Percentiles rank a stretch among this genome's conserved stretches.
These are phyloP conservation scores for Petunia secreta DNA, from an alignment of 257 asterid species.

Conservation along the genomic window DNA sequence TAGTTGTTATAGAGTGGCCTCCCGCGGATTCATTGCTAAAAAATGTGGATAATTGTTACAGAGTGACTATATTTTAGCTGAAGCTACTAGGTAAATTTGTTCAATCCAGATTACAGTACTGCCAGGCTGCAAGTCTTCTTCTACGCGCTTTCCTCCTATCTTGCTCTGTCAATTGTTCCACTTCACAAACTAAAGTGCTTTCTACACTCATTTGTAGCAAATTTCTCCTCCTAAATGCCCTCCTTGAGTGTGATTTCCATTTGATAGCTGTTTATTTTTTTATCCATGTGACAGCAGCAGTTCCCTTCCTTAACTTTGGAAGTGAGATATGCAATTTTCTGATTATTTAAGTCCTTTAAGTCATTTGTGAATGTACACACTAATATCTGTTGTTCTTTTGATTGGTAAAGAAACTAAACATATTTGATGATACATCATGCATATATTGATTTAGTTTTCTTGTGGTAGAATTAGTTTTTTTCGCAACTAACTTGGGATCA, in stretches of 20 bases:
- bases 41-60: background rate
- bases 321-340: background rate
- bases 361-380: background rate
- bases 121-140: background rate
- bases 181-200: background rate
- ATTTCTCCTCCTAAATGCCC: background rate
- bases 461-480: background rate
- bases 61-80: constrained; percentile 16
- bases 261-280: no score
- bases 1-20: constrained; percentile 6
- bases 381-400: background rate
- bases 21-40: no score
- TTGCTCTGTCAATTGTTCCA: background rate
- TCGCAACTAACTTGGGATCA: constrained; percentile 1
- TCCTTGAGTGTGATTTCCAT: background rate
- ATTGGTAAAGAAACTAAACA: background rate
- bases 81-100: constrained; percentile 16
- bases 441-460: background rate
- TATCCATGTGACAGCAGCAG: no score
- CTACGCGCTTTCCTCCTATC: background rate
- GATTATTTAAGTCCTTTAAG: background rate
- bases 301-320: no score
- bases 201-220: background rate
- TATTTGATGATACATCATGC: background rate
- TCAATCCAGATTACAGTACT: background rate